Conservation (phyloP, 441 rosid genomes). For the Syzygium syzygioides region DNA sequence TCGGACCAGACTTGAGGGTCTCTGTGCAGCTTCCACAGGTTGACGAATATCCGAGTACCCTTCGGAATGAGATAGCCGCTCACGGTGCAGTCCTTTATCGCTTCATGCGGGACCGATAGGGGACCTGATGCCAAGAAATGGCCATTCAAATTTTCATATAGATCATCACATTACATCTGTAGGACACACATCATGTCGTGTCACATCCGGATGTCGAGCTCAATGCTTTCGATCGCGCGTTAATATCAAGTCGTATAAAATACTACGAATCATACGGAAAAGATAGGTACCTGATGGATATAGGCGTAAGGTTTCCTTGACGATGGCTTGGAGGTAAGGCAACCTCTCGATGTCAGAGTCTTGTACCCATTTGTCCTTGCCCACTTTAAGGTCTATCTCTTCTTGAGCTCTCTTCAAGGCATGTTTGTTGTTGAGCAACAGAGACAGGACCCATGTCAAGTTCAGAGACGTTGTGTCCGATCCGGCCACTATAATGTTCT, state of each 20-base stretch:
- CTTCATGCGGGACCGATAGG: neutral
- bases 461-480: neutral
- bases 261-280: neutral
- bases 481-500: neutral
- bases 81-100: neutral
- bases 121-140: slow-evolving; percentile 14
- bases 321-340: slow-evolving; percentile 34
- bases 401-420: neutral
- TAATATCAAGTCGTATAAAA: neutral
- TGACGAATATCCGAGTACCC: neutral
- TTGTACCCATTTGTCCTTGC: slow-evolving; percentile 24
- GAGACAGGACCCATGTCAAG: neutral
- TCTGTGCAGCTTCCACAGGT: neutral
- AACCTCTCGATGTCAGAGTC: slow-evolving; percentile 37
- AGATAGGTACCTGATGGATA: slow-evolving; percentile 9
- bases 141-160: neutral
- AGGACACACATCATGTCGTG: neutral
- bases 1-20: neutral
- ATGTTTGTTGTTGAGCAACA: neutral
- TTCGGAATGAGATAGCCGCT: neutral
- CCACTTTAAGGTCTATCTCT: neutral
- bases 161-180: neutral
- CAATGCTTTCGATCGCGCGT: neutral
- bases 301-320: slow-evolving; percentile 44
- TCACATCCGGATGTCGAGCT: neutral